Evolutionary conservation across 179 eudicot species (phyloP), one percentile per base, ranked within the genome.

Genomic region (Spinacia oleracea): DNA sequence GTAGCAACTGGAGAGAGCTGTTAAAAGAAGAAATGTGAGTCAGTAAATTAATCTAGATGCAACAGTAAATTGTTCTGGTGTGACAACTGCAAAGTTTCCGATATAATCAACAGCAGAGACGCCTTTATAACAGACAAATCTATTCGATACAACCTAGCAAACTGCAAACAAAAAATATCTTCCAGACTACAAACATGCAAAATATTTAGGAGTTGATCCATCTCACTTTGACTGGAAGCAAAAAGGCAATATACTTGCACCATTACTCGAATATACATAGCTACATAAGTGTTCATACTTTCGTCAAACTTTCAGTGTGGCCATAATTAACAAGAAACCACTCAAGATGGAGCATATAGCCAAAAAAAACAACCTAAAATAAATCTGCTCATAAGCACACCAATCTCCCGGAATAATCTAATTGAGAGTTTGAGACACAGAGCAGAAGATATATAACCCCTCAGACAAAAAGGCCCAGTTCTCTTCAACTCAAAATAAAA

Each of bases 1-100:
- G 83, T 86, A 55, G 91, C 83, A 75, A 96, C 86, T 80, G 84
- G 81, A 43, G 99, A 88, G 21, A 96, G 97, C 99, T 95, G 89
- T 62, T 58, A 78, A 75, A 73, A 77, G 14, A 65, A 53, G 4
- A 64, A 58, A n/a, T n/a, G n/a, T 12, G 14, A 29, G 77, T 78
- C 73, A 82, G 75, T 42, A 59, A 6, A 66, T n/a, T 60, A 72
- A 9, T 25, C 58, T 18, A 40, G 21, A 51, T 18, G 18, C 15
- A 68, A 38, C 25, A 23, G 15, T 20, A 6, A 58, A 56, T 32
- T n/a, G 59, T 0, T 48, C 38, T 25, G 1, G 16, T 38, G 32
- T 53, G 76, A 62, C 40, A 62, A 64, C 42, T 6, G 29, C 31
- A 45, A 25, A 75, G 27, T 31, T 58, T 11, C 20, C 2, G 6